Evolutionary conservation across 306 rosid genomes (phyloP).

Genomic region (Pterocarpus macrocarpus): DNA sequence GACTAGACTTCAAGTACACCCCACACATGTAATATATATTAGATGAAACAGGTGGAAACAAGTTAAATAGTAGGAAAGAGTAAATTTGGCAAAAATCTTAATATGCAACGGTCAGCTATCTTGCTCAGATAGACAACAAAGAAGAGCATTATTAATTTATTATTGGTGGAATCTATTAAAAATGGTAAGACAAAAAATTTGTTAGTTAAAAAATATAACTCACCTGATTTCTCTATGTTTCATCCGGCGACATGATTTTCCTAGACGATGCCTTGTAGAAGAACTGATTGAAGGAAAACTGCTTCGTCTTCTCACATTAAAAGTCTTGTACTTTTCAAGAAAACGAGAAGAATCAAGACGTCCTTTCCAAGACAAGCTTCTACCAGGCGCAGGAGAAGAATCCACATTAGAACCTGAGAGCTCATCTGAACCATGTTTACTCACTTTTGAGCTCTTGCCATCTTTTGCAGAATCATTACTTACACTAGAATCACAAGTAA

Average conservation of each 20-base stretch:
- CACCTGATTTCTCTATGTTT: conserved; percentile 76
- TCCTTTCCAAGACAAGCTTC: conserved; percentile 97
- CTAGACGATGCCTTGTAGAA: conserved; percentile 75
- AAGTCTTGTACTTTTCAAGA: conserved; percentile 66
- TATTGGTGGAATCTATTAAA: not conserved
- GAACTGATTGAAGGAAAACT: conserved; percentile 65
- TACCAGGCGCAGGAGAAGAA: conserved; percentile 64
- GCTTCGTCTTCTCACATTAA: conserved; percentile 60
- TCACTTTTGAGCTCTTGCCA: conserved; percentile 52
- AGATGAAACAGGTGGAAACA: conserved; percentile 14
- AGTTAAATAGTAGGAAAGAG: conserved; percentile 18
- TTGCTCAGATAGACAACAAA: conserved; percentile 5
- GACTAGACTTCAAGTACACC: not conserved
- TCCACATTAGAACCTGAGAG: conserved; percentile 66
- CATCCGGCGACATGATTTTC: conserved; percentile 90
- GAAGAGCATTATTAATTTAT: conserved; percentile 17
- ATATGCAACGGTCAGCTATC: not conserved
- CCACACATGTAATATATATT: not conserved
- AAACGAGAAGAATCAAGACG: conserved; percentile 61
- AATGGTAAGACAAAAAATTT: not conserved
- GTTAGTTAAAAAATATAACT: not conserved
- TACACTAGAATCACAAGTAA: conserved; percentile 64
- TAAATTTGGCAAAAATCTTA: not conserved
- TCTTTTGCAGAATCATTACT: conserved; percentile 54
- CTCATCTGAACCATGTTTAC: conserved; percentile 65